A percentile compares a stretch with the other conserved stretches of the same genome.
phyloP scores from a whole-genome alignment of 78 protist species.

The Protostelium mycophagum region DNA sequence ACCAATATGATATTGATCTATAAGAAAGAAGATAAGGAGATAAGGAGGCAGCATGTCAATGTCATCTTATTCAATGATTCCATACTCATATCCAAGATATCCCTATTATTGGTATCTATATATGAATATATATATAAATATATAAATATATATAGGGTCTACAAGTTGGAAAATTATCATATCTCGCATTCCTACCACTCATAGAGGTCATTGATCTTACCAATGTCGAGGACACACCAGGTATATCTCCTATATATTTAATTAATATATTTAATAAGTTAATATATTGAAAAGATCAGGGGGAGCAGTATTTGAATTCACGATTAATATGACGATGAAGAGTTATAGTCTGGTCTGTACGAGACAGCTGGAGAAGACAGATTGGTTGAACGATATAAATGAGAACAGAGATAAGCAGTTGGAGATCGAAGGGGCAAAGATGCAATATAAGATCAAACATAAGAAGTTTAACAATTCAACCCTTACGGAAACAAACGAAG shows the following conservation, averaged over 20 bases:
- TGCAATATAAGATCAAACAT: background rate
- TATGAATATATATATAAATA: too few species aligned
- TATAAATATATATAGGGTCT: background rate
- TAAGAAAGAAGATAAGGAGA: background rate
- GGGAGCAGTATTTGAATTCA: background rate
- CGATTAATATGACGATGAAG: background rate
- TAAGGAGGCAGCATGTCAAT: background rate
- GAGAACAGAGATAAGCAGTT: background rate
- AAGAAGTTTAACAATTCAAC: too few species aligned
- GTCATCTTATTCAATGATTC: background rate
- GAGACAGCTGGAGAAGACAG: background rate
- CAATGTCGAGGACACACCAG: background rate
- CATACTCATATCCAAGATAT: background rate
- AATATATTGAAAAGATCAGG: background rate
- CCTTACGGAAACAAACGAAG: too few species aligned
- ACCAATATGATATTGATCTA: background rate
- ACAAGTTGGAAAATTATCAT: background rate
- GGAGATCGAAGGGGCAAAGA: background rate
- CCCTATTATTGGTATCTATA: background rate
- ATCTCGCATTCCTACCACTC: background rate
- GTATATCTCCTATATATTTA: background rate
- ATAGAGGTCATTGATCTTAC: background rate
- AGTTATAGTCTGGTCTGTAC: background rate
- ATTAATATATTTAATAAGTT: background rate
- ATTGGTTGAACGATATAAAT: background rate